phyloP scores from a whole-genome alignment of 148 eudicot species.

The Spergularia marina region DNA sequence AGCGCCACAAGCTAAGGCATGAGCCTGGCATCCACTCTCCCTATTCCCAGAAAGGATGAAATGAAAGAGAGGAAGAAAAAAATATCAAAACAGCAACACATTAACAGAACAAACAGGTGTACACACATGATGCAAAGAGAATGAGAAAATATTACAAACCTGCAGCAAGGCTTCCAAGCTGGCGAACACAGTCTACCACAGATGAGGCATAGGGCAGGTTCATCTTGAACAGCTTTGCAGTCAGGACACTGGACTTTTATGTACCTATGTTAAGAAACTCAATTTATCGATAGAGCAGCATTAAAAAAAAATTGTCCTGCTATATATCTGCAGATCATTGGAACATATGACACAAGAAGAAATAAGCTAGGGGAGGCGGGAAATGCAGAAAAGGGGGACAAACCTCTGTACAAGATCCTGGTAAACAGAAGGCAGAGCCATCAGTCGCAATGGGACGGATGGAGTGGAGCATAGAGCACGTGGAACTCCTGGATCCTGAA shows the following conservation, averaged over 20 bases:
- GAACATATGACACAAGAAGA: background rate
- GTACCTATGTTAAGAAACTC: constrained; percentile 48
- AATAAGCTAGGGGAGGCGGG: background rate
- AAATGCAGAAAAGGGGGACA: background rate
- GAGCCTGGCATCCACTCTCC: constrained; percentile 69
- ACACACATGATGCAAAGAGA: background rate
- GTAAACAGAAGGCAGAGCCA: constrained; percentile 72
- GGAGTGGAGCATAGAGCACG: constrained; percentile 47
- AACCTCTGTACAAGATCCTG: constrained; percentile 96
- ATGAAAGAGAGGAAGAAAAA: background rate
- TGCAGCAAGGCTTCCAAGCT: constrained; percentile 85
- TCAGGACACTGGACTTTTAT: constrained; percentile 68
- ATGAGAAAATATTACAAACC: constrained; percentile 38
- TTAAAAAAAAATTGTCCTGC: background rate
- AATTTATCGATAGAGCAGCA: background rate
- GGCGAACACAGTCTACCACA: constrained; percentile 93
- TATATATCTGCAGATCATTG: background rate
- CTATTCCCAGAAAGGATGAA: constrained; percentile 31
- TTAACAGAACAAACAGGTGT: background rate
- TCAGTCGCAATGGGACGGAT: constrained; percentile 73
- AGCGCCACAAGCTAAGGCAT: constrained; percentile 86
- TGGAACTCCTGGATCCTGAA: constrained; percentile 34
- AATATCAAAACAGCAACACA: constrained; percentile 4
- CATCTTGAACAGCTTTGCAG: constrained; percentile 53
- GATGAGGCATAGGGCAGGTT: constrained; percentile 82